Evolutionary conservation across 148 eudicot genomes (phyloP), one percentile per base, ranked within the genome.

Genomic region (Camellia japonica): DNA sequence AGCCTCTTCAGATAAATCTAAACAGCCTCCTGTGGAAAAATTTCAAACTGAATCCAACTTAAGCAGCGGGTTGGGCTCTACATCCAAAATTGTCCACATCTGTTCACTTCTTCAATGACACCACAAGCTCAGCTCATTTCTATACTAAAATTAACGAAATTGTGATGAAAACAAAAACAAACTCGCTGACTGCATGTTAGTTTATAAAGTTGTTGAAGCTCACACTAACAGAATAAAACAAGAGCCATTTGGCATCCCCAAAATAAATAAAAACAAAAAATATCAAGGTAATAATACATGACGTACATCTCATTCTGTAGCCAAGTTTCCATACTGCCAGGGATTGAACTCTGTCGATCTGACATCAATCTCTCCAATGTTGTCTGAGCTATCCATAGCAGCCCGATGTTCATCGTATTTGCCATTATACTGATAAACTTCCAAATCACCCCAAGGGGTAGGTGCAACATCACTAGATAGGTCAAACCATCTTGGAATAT

Each of bases 361-460:
- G 59, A 78, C 76, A 71, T 91, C 91, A 78, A 72, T 84, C 76
- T 75, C 84, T 60, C 84, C 92, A 69, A 79, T 63, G 66, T 72
- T 74, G 62, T 62, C 86, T 0, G 90, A 88, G 46, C 73, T 79
- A 74, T 88, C 92, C 56, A 87, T 58, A 60, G 87, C 80, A 79
- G 84, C 84, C 47, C 91, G 80, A 72, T 88, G 87, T 71, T 89
- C 89, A 20, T 77, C 42, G 73, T 93, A 91, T 70, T 90, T 93
- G 18, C 93, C 95, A 80, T 93, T 91, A 80, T 82, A 91, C 19
- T 83, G 84, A 68, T 91, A 93, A 15, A 93, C 82, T 80, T 91
- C 95, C 85, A 93, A 68, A 9, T 93, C 97, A 59, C 97, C 97
- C 97, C 97, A 93, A 16, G 94, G 97, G 41, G 94, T 91, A 23